Evolutionary conservation across 192 early-diverging fungal genomes (phyloP).

Genomic region (Podila minutissima): DNA sequence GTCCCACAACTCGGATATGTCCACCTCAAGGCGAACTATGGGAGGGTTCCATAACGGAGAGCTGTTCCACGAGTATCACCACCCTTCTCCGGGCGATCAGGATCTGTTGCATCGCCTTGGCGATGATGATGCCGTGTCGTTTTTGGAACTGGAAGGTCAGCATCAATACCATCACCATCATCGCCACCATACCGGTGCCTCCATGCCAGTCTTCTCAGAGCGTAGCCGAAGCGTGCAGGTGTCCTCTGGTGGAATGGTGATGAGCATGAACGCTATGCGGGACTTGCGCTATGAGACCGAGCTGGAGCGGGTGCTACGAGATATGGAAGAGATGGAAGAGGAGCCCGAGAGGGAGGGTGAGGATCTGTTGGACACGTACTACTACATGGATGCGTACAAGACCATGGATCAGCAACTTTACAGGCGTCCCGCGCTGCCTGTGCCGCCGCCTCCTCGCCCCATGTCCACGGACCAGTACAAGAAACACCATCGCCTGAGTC

Average conservation of each 20-base stretch:
- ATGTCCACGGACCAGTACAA: conserved; percentile 41
- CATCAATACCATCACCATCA: conserved; percentile 2
- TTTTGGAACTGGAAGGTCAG: conserved; percentile 9
- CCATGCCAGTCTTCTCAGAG: background rate
- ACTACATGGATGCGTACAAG: conserved; percentile 48
- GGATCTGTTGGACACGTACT: conserved; percentile 34
- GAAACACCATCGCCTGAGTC: conserved; percentile 40
- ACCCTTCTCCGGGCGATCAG: background rate
- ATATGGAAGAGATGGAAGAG: conserved; percentile 25
- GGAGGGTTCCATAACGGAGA: background rate
- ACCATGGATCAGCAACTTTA: conserved; percentile 46
- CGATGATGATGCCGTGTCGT: conserved; percentile 28
- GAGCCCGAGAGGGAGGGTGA: conserved; percentile 34
- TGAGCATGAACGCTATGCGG: background rate
- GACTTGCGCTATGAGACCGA: conserved; percentile 8
- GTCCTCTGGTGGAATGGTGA: background rate
- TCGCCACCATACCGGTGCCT: background rate
- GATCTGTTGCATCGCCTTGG: conserved; percentile 1
- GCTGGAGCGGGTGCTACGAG: conserved; percentile 13
- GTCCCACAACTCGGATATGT: background rate
- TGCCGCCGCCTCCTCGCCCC: conserved; percentile 14
- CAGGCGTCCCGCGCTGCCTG: conserved; percentile 18
- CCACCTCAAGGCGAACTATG: background rate
- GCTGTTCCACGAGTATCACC: background rate
- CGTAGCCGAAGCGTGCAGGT: too few species aligned